These are phyloP conservation scores for Apophysomyces sp. DNA, from an alignment of 371 early-diverging fungal genomes.

Conservation along the genomic window DNA sequence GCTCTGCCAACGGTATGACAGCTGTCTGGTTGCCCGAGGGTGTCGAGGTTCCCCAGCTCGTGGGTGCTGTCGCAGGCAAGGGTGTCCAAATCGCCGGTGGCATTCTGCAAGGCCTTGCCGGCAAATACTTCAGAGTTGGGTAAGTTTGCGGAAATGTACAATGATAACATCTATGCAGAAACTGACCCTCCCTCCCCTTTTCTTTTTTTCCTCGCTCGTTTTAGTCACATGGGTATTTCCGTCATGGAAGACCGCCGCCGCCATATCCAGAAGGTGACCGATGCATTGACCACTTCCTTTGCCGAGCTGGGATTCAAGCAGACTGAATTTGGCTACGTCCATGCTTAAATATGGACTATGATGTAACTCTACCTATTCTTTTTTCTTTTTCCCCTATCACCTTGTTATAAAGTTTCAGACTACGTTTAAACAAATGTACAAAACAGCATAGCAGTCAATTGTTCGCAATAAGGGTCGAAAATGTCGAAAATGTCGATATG, in stretches of 20 bases:
- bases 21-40: constrained; percentile 93
- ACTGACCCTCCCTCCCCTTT: too few species aligned
- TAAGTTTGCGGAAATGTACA: too few species aligned
- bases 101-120: constrained; percentile 80
- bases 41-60: constrained; percentile 73
- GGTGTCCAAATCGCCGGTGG: constrained; percentile 96
- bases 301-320: constrained; percentile 55
- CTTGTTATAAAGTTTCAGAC: too few species aligned
- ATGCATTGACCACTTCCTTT: constrained; percentile 70
- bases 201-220: background rate
- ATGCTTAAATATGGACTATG: background rate
- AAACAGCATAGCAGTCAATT: too few species aligned
- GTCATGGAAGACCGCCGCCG: constrained; percentile 72
- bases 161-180: too few species aligned
- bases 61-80: constrained; percentile 71
- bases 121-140: constrained; percentile 94
- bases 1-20: constrained; percentile 90
- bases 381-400: too few species aligned
- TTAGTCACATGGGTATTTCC: constrained; percentile 90
- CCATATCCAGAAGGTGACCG: constrained; percentile 75
- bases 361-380: too few species aligned
- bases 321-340: constrained; percentile 1
- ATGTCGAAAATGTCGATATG: too few species aligned
- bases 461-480: too few species aligned
- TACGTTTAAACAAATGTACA: too few species aligned